Base-by-base conservation (phyloP, 768 basidiomycete genomes). In the Phaeotremella skinneri region DNA sequence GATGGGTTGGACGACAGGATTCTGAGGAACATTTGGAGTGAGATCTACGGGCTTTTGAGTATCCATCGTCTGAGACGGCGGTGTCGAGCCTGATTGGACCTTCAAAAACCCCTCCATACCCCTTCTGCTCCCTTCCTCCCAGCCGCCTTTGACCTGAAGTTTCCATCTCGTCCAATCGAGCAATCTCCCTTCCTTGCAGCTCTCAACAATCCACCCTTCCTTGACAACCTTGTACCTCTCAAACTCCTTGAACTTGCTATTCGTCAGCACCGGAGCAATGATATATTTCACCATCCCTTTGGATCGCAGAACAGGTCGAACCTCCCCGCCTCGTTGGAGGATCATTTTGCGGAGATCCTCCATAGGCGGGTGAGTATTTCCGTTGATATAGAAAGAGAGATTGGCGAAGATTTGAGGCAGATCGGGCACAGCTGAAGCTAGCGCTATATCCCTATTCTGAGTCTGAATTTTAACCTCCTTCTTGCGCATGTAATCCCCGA, bases 151-250 rank as follows among this genome's bases (percentile, higher is more conserved):
- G 2, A 67, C 55, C 49, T 68, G 59, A 47, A 80, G 66, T 42
- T 75, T 82, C 70, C 83, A 96, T 58, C 86, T 80, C 55, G 80
- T 81, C 93, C 93, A 98, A 7, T 90, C 85, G 4, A 92, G 82
- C 9, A 96, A 79, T 6, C 75, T 69, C 0, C 85, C 85, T 2
- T 81, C 82, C 54, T 84, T 79, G n/a, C 83, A 83, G 64, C 90
- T 93, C 30, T 91, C 84, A 11, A 86, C 80, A 11, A 99, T 81
- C 96, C 96, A 99, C 57, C 86, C 86, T 0, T 92, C 91, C 47
- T 81, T 81, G 37, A 88, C 91, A 16, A 98, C 87, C 73, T 92
- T 96, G 87, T 94, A 88, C 41, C 87, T 76, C 74, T 87, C 83
- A 76, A 92, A 97, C 68, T 94, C 91, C 21, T 83, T 84, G 43